Evolutionary conservation across 2,329 filamentous ascomycete genomes (phyloP), one percentile per base, ranked within the genome.

Genomic region (Arachnomyces sp.): DNA sequence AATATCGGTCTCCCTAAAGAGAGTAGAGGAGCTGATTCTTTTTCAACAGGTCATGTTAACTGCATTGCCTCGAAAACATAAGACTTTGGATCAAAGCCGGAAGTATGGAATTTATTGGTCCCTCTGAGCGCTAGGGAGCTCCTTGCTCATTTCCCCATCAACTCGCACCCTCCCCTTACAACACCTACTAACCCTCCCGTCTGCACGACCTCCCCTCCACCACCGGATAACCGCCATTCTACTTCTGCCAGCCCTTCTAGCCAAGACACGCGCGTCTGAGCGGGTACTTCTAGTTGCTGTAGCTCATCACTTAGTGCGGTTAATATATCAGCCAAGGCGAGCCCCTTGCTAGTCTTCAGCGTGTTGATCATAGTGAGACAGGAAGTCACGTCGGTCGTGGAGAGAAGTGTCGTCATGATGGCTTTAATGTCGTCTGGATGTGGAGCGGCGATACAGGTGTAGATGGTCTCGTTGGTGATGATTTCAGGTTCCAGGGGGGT

Each of bases 371-470:
- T 94, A 43, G 77, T 81, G 36, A 98, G 71, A 57, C 90, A 95
- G 28, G 84, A 86, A 1, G 84, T 93, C 36, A 98, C 84, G 57
- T 98, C 90, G 39, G 79, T 77, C 2, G 85, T 95, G 40, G 76
- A 80, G 18, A 96, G 75, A 25, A 98, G 73, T 0, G 87, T 94
- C 49, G 82, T 76, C 49, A 89, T 73, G 39, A 98, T 96, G 52
- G 84, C 79, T 49, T 77, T 74, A 56, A 96, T 87, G 53, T 94
- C 90, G 16, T 82, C 79, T 1, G 92, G 92, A 50, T 93, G 89
- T 3, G 92, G 92, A 2, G 90, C 90, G 7, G 92, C 92, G 57
- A 98, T 94, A 64, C 92, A 98, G 63, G 88, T 89, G 71, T 95
- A 98, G 56, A 98, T 96, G 6, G 80, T 82, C 14, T 85, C 87